Evolutionary conservation across 2,329 filamentous ascomycete genomes (phyloP), one percentile per base, ranked within the genome.

Genomic region (Fusarium sp.): DNA sequence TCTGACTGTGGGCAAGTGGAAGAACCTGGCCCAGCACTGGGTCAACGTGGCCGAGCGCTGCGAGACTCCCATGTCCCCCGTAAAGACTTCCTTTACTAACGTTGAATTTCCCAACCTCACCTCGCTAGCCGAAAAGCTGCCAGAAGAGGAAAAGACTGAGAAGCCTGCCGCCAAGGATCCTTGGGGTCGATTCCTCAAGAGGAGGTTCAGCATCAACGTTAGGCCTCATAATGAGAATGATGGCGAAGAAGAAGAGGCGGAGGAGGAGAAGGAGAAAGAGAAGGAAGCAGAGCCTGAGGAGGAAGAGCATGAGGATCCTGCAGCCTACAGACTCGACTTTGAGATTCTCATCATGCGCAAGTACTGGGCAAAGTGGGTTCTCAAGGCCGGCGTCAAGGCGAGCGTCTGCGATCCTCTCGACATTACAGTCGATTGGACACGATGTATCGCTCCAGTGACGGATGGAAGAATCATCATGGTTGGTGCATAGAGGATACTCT

Each of bases 1-100:
- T 50, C 94, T 94, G 66, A 92, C 95, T 1, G 84, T 97, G 30
- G 94, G 94, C 20, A 90, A 91, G 77, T 98, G 95, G 95, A 91
- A 90, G 69, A 88, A 91, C 67, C 93, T 93, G 85, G 89, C 92
- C 16, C 85, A 88, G 1, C 92, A 94, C 80, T 97, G 94, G 92
- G 83, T 85, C 27, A 81, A 83, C 13, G 90, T 97, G 3, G 91
- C 94, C 37, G 85, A 89, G 30, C 87, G 87, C 25, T 85, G 95
- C 54, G 87, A 91, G 75, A 82, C 83, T 65, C 87, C 85, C 60
- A 82, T 88, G 52, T 84, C 87, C 48, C 83, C 84, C 14, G 54
- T 67, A 11, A 58, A 66, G 76, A 57, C 67, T 5, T 56, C 37
- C 14, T 73, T 64, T 34, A 4, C 30, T 4, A 72, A 74, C 16